Evolutionary conservation across 805 yeast genomes (phyloP), one percentile per base, ranked within the genome.

Genomic region (Blastobotrys mokoenaii): DNA sequence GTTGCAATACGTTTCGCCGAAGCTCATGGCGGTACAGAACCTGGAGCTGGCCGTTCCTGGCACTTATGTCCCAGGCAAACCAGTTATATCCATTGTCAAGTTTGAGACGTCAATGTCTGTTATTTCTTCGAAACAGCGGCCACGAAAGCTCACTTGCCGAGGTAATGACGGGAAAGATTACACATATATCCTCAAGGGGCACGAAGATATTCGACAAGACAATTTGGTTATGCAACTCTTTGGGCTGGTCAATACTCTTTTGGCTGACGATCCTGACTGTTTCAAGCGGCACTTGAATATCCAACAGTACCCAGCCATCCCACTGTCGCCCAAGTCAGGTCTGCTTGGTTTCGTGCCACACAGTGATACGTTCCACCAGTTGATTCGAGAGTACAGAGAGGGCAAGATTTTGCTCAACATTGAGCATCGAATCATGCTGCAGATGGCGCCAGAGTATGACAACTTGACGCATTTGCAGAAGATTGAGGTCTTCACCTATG

Each of bases 391-490:
- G 55, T 88, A 89, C 61, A 77, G 99, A 56, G 97, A 88, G 53
- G 76, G 96, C 47, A 89, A 87, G 69, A 85, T 89, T 39, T 72
- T 90, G 49, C 68, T 90, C 51, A 90, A 90, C 61, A 86, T 90
- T 55, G 98, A 90, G 63, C 97, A 90, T 61, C 74, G 97, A 51
- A 85, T 90, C 46, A 89, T 90, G 96, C 66, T 87, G 33, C 97
- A 90, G 62, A 90, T 90, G 97, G 96, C 97, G 0, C 97, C 97
- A 1, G 89, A 89, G 61, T 93, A 85, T 65, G 98, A 93, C 53
- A 83, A 79, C 50, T 69, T 93, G 61, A 88, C 97, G 0, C 70
- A 89, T 22, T 67, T 93, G 49, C 95, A 94, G 57, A 90, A 93
- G 64, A 90, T 94, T 37, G 99, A 93, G 64, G 97, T 93, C 4